Conservation (phyloP, 2,329 filamentous ascomycete genomes). For the Stagonosporopsis rhizophila region DNA sequence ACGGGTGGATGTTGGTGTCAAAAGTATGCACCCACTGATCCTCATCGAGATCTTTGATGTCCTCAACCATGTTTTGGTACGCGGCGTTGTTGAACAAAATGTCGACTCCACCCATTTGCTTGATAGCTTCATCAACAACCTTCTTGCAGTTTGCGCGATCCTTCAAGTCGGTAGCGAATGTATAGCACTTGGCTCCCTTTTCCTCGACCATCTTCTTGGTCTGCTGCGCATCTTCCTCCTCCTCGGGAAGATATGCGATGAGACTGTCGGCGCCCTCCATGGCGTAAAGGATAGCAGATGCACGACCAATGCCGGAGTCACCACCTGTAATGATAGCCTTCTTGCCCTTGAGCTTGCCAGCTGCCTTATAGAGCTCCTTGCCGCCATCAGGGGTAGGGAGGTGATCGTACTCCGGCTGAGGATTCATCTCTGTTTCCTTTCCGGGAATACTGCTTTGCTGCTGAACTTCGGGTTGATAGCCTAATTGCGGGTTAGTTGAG, state of each 20-base stretch:
- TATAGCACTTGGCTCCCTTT: conserved; percentile 69
- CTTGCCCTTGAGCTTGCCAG: conserved; percentile 77
- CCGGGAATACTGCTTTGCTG: conserved; percentile 60
- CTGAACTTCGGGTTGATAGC: conserved; percentile 58
- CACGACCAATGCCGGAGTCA: conserved; percentile 79
- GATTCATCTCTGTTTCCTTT: conserved; percentile 63
- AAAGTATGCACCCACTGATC: conserved; percentile 84
- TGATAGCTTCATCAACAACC: conserved; percentile 70
- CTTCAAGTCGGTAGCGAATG: conserved; percentile 70
- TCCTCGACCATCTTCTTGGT: conserved; percentile 75
- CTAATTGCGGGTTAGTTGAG: conserved; percentile 32
- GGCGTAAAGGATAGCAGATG: conserved; percentile 77
- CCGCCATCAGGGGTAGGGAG: conserved; percentile 73
- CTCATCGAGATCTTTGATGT: conserved; percentile 75
- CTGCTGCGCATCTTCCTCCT: conserved; percentile 77
- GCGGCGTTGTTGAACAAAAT: conserved; percentile 77
- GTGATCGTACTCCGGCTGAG: conserved; percentile 67
- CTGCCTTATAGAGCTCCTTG: conserved; percentile 74
- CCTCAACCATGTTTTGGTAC: conserved; percentile 75
- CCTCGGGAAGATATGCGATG: conserved; percentile 76
- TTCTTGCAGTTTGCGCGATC: conserved; percentile 72
- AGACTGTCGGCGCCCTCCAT: conserved; percentile 79
- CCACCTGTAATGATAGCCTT: conserved; percentile 82
- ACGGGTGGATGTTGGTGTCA: conserved; percentile 81
- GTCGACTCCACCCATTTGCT: conserved; percentile 72